A percentile compares a stretch with the other conserved stretches of the same genome.
Conservation (phyloP, 805 yeast genomes). For the Ogataea trehalophila region DNA sequence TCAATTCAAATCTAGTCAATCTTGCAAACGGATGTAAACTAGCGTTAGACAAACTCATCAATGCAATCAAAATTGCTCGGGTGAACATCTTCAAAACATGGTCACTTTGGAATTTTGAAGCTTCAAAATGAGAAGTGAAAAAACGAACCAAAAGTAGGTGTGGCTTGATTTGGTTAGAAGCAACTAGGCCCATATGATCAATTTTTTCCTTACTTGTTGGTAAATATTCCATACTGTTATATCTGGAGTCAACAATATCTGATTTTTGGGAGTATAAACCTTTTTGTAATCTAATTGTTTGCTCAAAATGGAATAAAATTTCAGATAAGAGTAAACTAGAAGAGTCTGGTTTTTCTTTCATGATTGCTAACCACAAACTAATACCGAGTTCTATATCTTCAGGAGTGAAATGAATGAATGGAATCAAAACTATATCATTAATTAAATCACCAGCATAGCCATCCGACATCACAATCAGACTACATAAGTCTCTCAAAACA, state of each 20-base stretch:
- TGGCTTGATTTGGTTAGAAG: constrained; percentile 50
- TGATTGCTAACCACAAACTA: constrained; percentile 75
- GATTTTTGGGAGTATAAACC: constrained; percentile 61
- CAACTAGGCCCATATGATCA: constrained; percentile 45
- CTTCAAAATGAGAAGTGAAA: constrained; percentile 73
- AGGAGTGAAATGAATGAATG: constrained; percentile 63
- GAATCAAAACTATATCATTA: constrained; percentile 55
- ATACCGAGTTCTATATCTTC: constrained; percentile 58
- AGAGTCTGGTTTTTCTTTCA: constrained; percentile 58
- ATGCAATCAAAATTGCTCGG: constrained; percentile 50
- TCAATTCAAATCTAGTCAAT: constrained; percentile 65
- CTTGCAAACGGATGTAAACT: constrained; percentile 84
- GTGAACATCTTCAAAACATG: constrained; percentile 69
- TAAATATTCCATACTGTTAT: constrained; percentile 76
- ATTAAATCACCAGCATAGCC: constrained; percentile 42
- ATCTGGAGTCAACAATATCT: constrained; percentile 59
- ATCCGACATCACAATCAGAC: constrained; percentile 35
- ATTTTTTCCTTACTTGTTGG: constrained; percentile 69
- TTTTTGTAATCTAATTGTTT: constrained; percentile 47
- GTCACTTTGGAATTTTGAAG: constrained; percentile 66
- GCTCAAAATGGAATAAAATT: constrained; percentile 65
- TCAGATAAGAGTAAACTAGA: constrained; percentile 63
- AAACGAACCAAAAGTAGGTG: constrained; percentile 66
- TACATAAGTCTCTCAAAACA: constrained; percentile 38
- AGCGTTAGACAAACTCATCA: constrained; percentile 48